Conservation (phyloP, 169 alveolate species). For the Plasmodium adleri region DNA sequence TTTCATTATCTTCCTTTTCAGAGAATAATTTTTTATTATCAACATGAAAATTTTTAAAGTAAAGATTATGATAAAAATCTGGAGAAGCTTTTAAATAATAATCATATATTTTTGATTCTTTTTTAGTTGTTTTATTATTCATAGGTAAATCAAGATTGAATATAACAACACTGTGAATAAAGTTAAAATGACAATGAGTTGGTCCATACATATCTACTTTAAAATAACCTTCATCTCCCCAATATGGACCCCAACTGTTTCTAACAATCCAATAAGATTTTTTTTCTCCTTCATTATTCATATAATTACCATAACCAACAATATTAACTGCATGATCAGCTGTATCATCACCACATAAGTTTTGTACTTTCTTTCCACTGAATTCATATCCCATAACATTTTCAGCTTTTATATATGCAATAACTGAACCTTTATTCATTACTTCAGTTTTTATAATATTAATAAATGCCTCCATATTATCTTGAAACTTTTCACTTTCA, state of each 20-base stretch:
- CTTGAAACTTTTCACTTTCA: not conserved
- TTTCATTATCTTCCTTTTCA: not conserved
- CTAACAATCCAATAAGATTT: conserved; percentile 24
- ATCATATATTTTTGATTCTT: not conserved
- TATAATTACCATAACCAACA: conserved; percentile 73
- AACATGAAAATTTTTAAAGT: not conserved
- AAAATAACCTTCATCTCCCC: conserved; percentile 44
- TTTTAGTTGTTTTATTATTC: not conserved
- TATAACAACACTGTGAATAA: conserved; percentile 28
- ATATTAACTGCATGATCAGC: conserved; percentile 65
- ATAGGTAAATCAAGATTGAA: conserved; percentile 10
- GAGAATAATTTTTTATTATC: not conserved
- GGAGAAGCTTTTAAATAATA: conserved; percentile 18
- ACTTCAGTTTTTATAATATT: conserved; percentile 35
- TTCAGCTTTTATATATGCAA: conserved; percentile 51
- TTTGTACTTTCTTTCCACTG: conserved; percentile 64
- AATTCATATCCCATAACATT: conserved; percentile 29
- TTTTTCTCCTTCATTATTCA: conserved; percentile 10
- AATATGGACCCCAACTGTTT: conserved; percentile 49
- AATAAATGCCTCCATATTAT: conserved; percentile 26
- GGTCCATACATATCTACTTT: conserved; percentile 61
- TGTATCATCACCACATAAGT: conserved; percentile 38
- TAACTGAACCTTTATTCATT: conserved; percentile 63
- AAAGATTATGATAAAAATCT: conserved; percentile 16
- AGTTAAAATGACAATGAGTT: conserved; percentile 2